Percentiles rank a stretch among this genome's conserved stretches.
These are phyloP conservation scores for Phytopythium montanum DNA, from an alignment of 352 stramenopile species.

Conservation along the genomic window DNA sequence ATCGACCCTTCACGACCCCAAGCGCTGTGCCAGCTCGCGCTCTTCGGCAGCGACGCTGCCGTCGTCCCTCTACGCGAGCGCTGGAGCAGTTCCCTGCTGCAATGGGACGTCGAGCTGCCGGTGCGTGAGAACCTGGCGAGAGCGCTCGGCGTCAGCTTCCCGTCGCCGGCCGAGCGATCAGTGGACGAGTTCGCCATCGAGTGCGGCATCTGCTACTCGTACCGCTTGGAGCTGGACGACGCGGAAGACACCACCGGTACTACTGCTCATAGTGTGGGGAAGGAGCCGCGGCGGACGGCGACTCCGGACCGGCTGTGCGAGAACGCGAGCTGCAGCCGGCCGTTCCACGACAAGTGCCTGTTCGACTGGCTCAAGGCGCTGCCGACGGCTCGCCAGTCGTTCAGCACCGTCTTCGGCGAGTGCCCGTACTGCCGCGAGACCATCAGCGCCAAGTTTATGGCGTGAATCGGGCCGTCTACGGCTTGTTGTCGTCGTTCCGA, in stretches of 20 bases:
- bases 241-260: not conserved
- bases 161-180: slow-evolving; percentile 43
- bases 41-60: slow-evolving; percentile 71
- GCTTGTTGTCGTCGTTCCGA: not conserved
- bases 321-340: slow-evolving; percentile 75
- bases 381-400: slow-evolving; percentile 85
- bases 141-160: slow-evolving; percentile 56
- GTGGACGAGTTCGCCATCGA: slow-evolving; percentile 75
- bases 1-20: slow-evolving; percentile 39
- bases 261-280: not conserved
- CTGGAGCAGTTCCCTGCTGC: slow-evolving; percentile 47
- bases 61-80: slow-evolving; percentile 47
- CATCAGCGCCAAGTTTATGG: slow-evolving; percentile 72
- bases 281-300: slow-evolving; percentile 15
- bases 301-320: slow-evolving; percentile 87
- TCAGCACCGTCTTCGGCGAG: slow-evolving; percentile 88
- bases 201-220: slow-evolving; percentile 90
- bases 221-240: slow-evolving; percentile 42
- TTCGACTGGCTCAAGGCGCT: slow-evolving; percentile 89
- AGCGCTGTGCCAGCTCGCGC: slow-evolving; percentile 54
- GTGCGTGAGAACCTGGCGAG: slow-evolving; percentile 69
- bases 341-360: slow-evolving; percentile 87
- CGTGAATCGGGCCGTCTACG: not conserved
- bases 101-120: slow-evolving; percentile 53
- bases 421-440: slow-evolving; percentile 89